A percentile compares a stretch with the other conserved stretches of the same genome.
These are phyloP conservation scores for Raffaelea deltoideospora DNA, from an alignment of 2,329 filamentous ascomycete species.

Conservation along the genomic window DNA sequence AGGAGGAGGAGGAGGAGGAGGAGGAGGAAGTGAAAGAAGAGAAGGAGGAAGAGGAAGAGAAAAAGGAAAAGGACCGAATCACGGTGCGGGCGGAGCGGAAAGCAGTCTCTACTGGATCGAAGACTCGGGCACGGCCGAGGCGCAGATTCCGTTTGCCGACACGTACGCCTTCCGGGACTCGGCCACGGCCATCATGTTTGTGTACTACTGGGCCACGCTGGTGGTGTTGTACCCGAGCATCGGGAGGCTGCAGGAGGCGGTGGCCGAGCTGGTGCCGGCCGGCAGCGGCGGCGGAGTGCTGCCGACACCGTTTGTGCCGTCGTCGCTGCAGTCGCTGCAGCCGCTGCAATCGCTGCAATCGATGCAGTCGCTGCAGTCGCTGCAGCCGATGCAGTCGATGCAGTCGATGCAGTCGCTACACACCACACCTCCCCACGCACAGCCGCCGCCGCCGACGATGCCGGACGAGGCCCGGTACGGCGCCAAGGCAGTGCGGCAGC, in stretches of 20 bases:
- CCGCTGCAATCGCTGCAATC: neutral
- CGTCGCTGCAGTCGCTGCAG: neutral
- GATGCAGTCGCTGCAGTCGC: neutral
- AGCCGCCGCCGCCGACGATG: conserved; percentile 17
- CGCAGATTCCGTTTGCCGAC: conserved; percentile 27
- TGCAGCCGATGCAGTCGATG: neutral
- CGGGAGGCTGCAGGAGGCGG: conserved; percentile 25
- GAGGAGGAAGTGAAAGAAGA: neutral
- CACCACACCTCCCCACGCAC: neutral
- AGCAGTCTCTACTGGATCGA: conserved; percentile 25
- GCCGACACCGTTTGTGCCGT: no score
- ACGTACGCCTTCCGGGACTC: conserved; percentile 29
- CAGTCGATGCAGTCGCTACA: neutral
- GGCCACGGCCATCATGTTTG: conserved; percentile 28
- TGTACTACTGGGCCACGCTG: conserved; percentile 39
- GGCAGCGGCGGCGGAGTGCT: conserved; percentile 3
- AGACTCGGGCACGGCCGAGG: conserved; percentile 12
- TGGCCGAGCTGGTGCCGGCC: conserved; percentile 28
- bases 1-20: neutral
- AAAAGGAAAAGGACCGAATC: neutral
- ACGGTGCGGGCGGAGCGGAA: no score
- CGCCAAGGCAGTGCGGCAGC: conserved; percentile 22
- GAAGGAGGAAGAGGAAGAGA: neutral
- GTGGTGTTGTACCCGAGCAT: conserved; percentile 34
- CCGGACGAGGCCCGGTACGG: conserved; percentile 20